Evolutionary conservation across 495 filamentous ascomycete genomes (phyloP), one percentile per base, ranked within the genome.

Genomic region (Penicillium cosmopolitanum): DNA sequence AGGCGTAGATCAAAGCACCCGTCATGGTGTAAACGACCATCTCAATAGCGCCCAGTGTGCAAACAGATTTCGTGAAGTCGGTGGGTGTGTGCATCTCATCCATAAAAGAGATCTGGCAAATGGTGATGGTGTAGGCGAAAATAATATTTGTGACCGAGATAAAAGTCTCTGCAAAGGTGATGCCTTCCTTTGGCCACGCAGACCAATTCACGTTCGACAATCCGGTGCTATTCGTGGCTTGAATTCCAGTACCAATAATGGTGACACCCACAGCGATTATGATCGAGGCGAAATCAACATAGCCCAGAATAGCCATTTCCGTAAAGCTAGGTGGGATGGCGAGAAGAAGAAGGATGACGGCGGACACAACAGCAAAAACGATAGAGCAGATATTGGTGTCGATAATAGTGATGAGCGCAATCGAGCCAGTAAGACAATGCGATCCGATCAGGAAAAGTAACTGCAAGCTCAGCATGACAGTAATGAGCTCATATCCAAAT

Each of bases 41-140:
- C 42, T 44, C 42, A 19, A 44, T 44, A 44, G 42, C 42, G 8
- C 42, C 42, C 42, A 44, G 42, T 44, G 42, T 44, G 42, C 42
- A 44, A n/a, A 44, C 42, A 19, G 42, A 44, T 18, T 44, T 44
- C 5, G 42, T 44, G 42, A 44, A 44, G 16, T 44, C 42, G 1
- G 13, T 44, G 5, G 42, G 42, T 16, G 42, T 44, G 16, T 44
- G 42, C 42, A 44, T 44, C 16, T 44, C 42, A 44, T 44, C 42
- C 42, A 44, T 44, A n/a, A 44, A 44, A 9, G 42, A 44, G 42
- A 44, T 44, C 42, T 44, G 42, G 16, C 42, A 44, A 8, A 44
- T 44, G 16, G 42, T 44, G 16, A 44, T 44, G 15, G 42, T 44
- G 42, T 44, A 44, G 15, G 42, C 42, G 42, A 44, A 44, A 44